Base-by-base conservation (phyloP, 169 alveolate species). In the Eimeria necatrix region DNA sequence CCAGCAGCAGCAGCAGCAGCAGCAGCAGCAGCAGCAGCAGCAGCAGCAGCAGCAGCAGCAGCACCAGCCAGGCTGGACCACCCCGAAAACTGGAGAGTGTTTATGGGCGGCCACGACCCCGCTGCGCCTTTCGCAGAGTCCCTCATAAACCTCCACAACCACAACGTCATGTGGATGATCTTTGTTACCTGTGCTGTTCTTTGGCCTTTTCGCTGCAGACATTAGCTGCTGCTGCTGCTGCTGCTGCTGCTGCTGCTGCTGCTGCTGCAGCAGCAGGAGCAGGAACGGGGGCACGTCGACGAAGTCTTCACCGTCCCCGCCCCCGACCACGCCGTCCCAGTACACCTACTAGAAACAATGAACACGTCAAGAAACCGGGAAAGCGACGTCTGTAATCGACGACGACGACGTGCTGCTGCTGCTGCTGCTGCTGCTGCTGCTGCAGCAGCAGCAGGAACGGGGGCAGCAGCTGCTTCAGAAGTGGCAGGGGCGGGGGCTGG, bases 81-180 rank as follows among this genome's bases (percentile, higher is more conserved):
- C 52, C 98, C 97, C 12, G 96, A 97, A 93, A 94, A 95, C 81
- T 97, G 98, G 98, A 92, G 98, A 53, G 78, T 96, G 78, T 93
- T 92, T 52, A 94, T 97, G 97, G 98, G 98, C 4, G 98, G 98
- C 48, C 95, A 95, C 18, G 98, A 97, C 89, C 98, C 98, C 14
- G 98, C 98, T 22, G 95, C 98, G 18, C 98, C 98, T 46, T 96
- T 95, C 88, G 98, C 98, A 9, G 98, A 97, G 91, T 96, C 98
- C 24, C 68, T 96, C 64, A 97, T 97, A 85, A 97, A 97, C 95
- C 95, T 96, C 87, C 98, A 97, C 95, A 97, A 97, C 97, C 98
- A 97, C 95, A 97, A 98, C 60, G 98, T 97, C 53, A 96, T 97
- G 68, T 97, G 94, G 95, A 97, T 97, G 98, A 94, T 97, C 70